Conservation (phyloP, 2,329 filamentous ascomycete genomes). For the Beauveria caledonica region DNA sequence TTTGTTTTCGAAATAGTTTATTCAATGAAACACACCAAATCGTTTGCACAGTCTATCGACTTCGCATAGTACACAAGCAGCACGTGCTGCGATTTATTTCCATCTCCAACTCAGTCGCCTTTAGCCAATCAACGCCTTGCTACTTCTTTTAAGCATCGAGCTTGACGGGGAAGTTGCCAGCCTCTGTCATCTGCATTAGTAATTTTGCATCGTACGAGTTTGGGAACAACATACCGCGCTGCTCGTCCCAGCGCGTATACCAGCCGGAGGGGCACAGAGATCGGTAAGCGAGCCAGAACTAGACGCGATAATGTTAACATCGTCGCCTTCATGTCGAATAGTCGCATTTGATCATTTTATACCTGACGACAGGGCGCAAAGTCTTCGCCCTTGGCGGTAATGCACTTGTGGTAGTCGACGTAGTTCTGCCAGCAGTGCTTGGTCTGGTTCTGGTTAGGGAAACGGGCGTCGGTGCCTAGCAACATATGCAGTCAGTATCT, state of each 20-base stretch:
- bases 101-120: slow-evolving; percentile 19
- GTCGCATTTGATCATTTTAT: slow-evolving; percentile 23
- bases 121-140: slow-evolving; percentile 12
- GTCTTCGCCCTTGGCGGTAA: slow-evolving; percentile 95
- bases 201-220: slow-evolving; percentile 13
- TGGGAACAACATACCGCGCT: slow-evolving; percentile 63
- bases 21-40: slow-evolving; percentile 11
- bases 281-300: slow-evolving; percentile 97
- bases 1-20: not conserved
- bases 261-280: slow-evolving; percentile 95
- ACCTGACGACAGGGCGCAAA: slow-evolving; percentile 97
- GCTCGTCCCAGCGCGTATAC: slow-evolving; percentile 93
- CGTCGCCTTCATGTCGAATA: not conserved
- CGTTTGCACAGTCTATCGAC: slow-evolving; percentile 22
- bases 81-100: slow-evolving; percentile 21
- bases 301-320: not conserved
- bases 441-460: slow-evolving; percentile 96
- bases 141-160: slow-evolving; percentile 45
- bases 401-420: slow-evolving; percentile 99
- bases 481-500: slow-evolving; percentile 13
- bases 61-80: slow-evolving; percentile 31
- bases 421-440: slow-evolving; percentile 99
- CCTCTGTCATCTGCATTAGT: slow-evolving; percentile 40
- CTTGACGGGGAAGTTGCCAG: slow-evolving; percentile 59
- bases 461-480: slow-evolving; percentile 94